Evolutionary conservation across 2,329 filamentous ascomycete species (phyloP), one percentile per base, ranked within the genome.

Genomic region (Periconia digitata): DNA sequence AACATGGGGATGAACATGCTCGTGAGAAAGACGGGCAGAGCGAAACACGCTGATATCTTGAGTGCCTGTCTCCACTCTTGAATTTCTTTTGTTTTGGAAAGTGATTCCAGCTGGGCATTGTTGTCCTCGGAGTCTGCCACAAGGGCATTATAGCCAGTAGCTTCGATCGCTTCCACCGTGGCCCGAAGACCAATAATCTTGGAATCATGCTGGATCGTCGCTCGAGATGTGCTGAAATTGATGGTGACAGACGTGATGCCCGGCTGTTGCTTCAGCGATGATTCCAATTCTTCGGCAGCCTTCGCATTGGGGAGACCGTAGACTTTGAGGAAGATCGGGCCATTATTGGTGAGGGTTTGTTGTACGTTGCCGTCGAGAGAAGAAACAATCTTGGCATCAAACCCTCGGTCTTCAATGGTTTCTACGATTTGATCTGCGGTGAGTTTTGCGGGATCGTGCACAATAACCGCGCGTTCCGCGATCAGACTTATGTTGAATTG

Each of bases 41-140:
- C 91, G 67, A 97, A 97, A 3, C 80, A 78, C 3, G 90, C 63
- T 0, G 91, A 96, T 7, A 87, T 79, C 53, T 81, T 79, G 72
- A 97, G 95, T 0, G 91, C 90, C 23, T 79, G 82, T 53, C 83
- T 85, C 94, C 94, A 99, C 71, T 96, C 91, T 55, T 87, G 89
- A 53, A 99, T 96, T 71, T 99, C 94, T 59, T 90, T 89, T 0
- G 94, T 97, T 74, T 99, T 99, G 8, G 94, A 89, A 2, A 99
- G 80, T 1, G 94, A 97, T 70, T 97, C 91, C 2, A 99, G 81
- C 68, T 99, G 94, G 1, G 94, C 92, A 64, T 95, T 95, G 70
- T 95, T 97, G 73, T 99, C 94, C 62, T 97, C 90, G 44, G 85
- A 87, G 57, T 97, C 92, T 1, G 92, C 86, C 10, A 97, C 82